phyloP scores from a whole-genome alignment of 495 filamentous ascomycete species.

The Aspergillus asperescens region DNA sequence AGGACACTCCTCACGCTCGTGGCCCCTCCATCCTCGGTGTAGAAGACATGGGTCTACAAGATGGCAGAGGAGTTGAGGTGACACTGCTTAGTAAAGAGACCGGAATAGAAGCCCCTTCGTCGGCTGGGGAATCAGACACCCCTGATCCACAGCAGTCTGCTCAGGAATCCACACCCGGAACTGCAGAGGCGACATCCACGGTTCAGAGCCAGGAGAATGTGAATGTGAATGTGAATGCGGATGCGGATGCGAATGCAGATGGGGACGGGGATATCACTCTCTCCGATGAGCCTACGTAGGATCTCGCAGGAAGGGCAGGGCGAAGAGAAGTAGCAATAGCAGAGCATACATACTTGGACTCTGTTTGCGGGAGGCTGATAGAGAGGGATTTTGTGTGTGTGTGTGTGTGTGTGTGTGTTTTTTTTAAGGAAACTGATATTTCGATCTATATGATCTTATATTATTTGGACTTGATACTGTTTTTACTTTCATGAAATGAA shows the following conservation, averaged over 20 bases:
- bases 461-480: background rate
- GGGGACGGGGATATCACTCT: slow-evolving; percentile 43
- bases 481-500: background rate
- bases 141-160: background rate
- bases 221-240: background rate
- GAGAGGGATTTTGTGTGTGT: too few relatives aligned
- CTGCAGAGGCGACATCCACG: background rate
- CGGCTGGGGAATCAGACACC: background rate
- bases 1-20: slow-evolving; percentile 70
- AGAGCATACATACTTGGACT: background rate
- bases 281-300: slow-evolving; percentile 25
- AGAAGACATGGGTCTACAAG: slow-evolving; percentile 81
- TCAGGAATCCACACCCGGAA: background rate
- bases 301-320: background rate
- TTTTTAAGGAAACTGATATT: too few relatives aligned
- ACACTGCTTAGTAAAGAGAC: slow-evolving; percentile 22
- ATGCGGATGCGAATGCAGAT: slow-evolving; percentile 18
- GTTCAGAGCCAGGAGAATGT: background rate
- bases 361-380: too few relatives aligned
- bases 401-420: too few relatives aligned
- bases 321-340: background rate
- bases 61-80: slow-evolving; percentile 45
- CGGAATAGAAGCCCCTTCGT: slow-evolving; percentile 8
- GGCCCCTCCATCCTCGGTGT: slow-evolving; percentile 79
- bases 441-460: background rate